A percentile compares a stretch with the other conserved stretches of the same genome.
phyloP scores from a whole-genome alignment of 2,329 filamentous ascomycete genomes.

The Byssochlamys sp. region DNA sequence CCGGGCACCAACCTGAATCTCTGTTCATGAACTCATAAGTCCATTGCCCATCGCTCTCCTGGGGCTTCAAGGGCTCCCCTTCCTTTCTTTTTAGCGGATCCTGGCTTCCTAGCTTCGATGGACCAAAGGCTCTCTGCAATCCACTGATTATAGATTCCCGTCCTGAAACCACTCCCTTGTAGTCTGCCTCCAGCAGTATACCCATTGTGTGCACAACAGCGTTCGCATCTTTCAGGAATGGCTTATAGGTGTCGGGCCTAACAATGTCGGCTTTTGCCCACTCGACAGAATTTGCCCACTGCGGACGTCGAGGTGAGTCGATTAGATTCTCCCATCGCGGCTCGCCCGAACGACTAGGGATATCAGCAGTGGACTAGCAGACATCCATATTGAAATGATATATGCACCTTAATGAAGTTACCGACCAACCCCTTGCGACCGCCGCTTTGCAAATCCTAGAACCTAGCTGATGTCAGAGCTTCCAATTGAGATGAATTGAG shows the following conservation, averaged over 20 bases:
- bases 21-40: constrained; percentile 98
- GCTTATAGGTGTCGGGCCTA: constrained; percentile 66
- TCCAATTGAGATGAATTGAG: constrained; percentile 7
- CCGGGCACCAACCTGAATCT: constrained; percentile 49
- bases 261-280: constrained; percentile 89
- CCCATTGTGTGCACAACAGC: constrained; percentile 92
- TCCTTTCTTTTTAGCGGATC: constrained; percentile 59
- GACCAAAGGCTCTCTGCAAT: constrained; percentile 66
- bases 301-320: constrained; percentile 58
- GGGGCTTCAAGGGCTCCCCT: constrained; percentile 53
- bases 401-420: constrained; percentile 76
- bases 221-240: constrained; percentile 65
- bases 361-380: constrained; percentile 2
- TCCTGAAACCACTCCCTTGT: constrained; percentile 82
- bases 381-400: background rate
- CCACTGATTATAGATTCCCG: constrained; percentile 72
- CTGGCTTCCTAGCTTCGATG: constrained; percentile 50
- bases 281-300: constrained; percentile 71
- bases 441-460: constrained; percentile 84
- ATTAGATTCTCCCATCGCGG: constrained; percentile 75
- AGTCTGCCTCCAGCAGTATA: constrained; percentile 91
- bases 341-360: constrained; percentile 70
- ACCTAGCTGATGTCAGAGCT: constrained; percentile 30
- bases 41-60: constrained; percentile 63
- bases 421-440: constrained; percentile 75